Evolutionary conservation across 2,329 filamentous ascomycete species (phyloP), one percentile per base, ranked within the genome.

Genomic region (Aspergillus ibericus): DNA sequence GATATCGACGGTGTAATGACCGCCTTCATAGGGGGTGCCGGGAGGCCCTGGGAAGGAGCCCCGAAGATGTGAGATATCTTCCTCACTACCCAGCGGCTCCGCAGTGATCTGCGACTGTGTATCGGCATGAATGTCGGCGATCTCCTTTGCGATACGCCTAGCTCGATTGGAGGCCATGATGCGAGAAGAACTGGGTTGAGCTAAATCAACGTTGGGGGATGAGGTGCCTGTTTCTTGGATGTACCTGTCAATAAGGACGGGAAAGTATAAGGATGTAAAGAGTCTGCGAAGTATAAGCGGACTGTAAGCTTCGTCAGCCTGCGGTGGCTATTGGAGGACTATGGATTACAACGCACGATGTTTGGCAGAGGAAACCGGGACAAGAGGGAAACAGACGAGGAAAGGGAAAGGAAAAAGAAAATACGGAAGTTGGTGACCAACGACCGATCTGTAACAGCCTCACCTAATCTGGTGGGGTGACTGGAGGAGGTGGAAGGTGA

Each of bases 1-100:
- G 68, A 99, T 95, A 70, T 96, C 91, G 66, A 99, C 86, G 15
- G 84, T 77, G 74, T 87, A 99, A 27, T 83, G 88, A 40, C 92
- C 95, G 18, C 92, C 92, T 66, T 93, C 91, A 72, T 98, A 99
- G 0, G 95, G 92, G 1, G 93, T 96, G 64, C 96, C 92, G 35
- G 93, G 92, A 1, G 95, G 95, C 0, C 92, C 95, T 36, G 83
- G 83, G 73, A 99, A 95, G 58, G 86, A 85, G 58, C 93, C 95
- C 66, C 87, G 88, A 62, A 99, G 86, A 70, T 93, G 90, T 58
- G 88, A 91, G 57, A 98, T 80, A 75, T 92, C 89, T 63, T 86
- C 83, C 48, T 84, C 84, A 61, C 85, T 78, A 29, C 80, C 83
- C 58, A 86, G 78, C 1, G 87, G 83, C 54, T 86, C 80, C 13